Evolutionary conservation across 805 yeast species (phyloP), one percentile per base, ranked within the genome.

Genomic region (Groenewaldozyma tartarivorans): DNA sequence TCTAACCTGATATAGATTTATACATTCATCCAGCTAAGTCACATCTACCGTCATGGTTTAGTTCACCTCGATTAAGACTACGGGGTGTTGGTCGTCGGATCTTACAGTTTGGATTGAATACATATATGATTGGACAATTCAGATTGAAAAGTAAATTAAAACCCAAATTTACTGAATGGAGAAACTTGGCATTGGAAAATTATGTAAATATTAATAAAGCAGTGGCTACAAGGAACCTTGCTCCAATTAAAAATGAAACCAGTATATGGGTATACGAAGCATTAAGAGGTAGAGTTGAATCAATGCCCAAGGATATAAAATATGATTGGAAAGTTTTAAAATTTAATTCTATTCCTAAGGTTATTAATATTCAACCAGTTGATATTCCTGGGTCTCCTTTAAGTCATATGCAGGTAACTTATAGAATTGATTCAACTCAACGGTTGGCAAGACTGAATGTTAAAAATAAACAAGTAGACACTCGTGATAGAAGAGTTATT

Each of bases 131-230:
- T 33, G 87, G 79, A 5, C 59, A 76, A 37, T 75, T 79, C 52
- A 79, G 85, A 30, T 71, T 75, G 56, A 82, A 81, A 57, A 77
- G 87, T 20, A 74, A 77, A 30, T 56, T 72, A 42, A 81, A 77
- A 59, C 84, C 88, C 24, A 64, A 75, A 33, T 81, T 80, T 49
- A 57, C 76, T 17, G 72, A 77, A 45, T 88, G 95, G 95, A 84
- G 83, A 59, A 90, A 86, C 60, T 71, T 71, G 22, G 94, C 94
- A 5, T 77, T 88, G 51, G 85, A 85, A 50, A 68, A 67, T 38
- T 87, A 77, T 58, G 81, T 81, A 21, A 74, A 74, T 43, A 80
- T 84, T n/a, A 86, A 88, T 62, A 77, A 78, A 53, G 78, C 86
- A 2, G 88, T 88, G 66, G 90, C 94, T 2, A 56, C 66, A 16